Conservation (phyloP, 129 eudicot species). For the Apium graveolens region DNA sequence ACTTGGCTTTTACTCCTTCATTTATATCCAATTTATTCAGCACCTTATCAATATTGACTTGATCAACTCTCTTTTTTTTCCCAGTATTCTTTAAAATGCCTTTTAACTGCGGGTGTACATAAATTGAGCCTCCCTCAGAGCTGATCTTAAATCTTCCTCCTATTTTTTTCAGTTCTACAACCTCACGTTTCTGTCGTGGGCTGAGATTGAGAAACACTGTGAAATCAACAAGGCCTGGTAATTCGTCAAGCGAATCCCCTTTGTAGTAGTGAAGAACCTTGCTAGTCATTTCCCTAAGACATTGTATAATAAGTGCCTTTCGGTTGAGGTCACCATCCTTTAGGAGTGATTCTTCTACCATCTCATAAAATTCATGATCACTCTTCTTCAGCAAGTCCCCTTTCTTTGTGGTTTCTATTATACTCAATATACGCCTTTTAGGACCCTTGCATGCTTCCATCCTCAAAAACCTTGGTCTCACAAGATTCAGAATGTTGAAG, state of each 20-base stretch:
- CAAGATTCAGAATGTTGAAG: slow-evolving; percentile 67
- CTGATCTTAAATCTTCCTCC: slow-evolving; percentile 39
- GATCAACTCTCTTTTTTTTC: slow-evolving; percentile 32
- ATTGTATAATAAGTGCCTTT: slow-evolving; percentile 58
- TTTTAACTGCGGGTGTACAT: slow-evolving; percentile 64
- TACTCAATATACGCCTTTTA: slow-evolving; percentile 64
- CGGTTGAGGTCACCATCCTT: slow-evolving; percentile 52
- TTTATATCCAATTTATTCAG: slow-evolving; percentile 38
- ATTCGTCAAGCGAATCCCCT: slow-evolving; percentile 78
- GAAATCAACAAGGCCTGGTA: slow-evolving; percentile 79
- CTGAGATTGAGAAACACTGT: slow-evolving; percentile 59
- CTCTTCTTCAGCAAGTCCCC: slow-evolving; percentile 30
- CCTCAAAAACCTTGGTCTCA: slow-evolving; percentile 64
- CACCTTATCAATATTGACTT: slow-evolving; percentile 39
- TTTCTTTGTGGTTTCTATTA: slow-evolving; percentile 28
- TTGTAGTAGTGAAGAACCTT: slow-evolving; percentile 72
- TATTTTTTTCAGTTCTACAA: slow-evolving; percentile 35
- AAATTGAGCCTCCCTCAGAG: slow-evolving; percentile 60
- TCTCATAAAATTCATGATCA: slow-evolving; percentile 56
- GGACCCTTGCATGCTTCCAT: slow-evolving; percentile 45
- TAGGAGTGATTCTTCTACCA: slow-evolving; percentile 53
- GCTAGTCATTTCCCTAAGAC: slow-evolving; percentile 67
- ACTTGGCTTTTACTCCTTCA: slow-evolving; percentile 82
- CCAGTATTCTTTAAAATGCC: slow-evolving; percentile 26
- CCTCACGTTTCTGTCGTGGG: slow-evolving; percentile 39